Conservation (phyloP, 2,329 filamentous ascomycete genomes). For the Fusarium sp. region DNA sequence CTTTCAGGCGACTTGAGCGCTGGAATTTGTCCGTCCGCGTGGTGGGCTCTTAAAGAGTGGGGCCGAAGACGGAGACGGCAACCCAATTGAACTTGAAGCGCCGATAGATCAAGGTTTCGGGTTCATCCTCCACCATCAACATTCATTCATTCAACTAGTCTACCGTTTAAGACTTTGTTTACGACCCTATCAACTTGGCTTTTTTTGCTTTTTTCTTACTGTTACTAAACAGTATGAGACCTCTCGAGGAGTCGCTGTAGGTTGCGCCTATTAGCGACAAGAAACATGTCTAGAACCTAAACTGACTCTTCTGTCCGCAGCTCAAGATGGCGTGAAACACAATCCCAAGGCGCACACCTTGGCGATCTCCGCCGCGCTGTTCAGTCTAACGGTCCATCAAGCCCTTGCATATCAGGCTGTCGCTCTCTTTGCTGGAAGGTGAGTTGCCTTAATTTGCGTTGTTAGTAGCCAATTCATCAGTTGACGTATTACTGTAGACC, state of each 20-base stretch:
- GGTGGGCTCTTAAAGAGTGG: conserved; percentile 22
- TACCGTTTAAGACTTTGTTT: conserved; percentile 3
- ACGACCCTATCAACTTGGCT: background rate
- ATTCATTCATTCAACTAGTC: conserved; percentile 12
- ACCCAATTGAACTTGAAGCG: conserved; percentile 29
- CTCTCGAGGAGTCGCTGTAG: conserved; percentile 55
- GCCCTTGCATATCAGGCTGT: conserved; percentile 76
- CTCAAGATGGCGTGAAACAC: conserved; percentile 74
- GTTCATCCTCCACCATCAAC: conserved; percentile 31
- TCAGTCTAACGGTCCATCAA: conserved; percentile 67
- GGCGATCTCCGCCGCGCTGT: conserved; percentile 74
- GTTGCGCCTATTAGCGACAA: conserved; percentile 31
- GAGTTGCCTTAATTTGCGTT: conserved; percentile 1
- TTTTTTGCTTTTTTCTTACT: background rate
- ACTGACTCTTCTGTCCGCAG: conserved; percentile 56
- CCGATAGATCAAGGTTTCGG: conserved; percentile 25
- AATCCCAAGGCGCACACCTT: conserved; percentile 67
- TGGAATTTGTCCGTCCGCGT: conserved; percentile 2
- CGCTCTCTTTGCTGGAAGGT: conserved; percentile 96
- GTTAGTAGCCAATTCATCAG: background rate
- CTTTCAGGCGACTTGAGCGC: conserved; percentile 10
- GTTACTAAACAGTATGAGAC: conserved; percentile 48
- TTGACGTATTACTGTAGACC: conserved; percentile 60
- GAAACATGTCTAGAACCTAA: conserved; percentile 11
- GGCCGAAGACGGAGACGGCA: conserved; percentile 29